phyloP scores from a whole-genome alignment of 371 early-diverging fungal species.

The Lichtheimia hyalospora region DNA sequence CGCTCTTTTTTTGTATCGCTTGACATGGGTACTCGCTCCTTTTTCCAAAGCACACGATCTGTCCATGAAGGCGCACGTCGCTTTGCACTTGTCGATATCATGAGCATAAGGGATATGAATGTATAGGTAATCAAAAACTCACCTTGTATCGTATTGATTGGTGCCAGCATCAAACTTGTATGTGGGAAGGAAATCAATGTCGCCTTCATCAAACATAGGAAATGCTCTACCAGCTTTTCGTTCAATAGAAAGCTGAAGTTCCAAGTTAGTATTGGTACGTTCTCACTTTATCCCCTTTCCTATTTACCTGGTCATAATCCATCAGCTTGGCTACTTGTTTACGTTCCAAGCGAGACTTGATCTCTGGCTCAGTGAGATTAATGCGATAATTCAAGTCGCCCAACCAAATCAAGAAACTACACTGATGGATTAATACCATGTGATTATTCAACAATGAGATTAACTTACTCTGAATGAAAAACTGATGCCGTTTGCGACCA shows the following conservation, averaged over 20 bases:
- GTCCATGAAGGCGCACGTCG: conserved; percentile 90
- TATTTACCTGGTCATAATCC: conserved; percentile 71
- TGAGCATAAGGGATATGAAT: too few relatives aligned
- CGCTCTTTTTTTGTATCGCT: conserved; percentile 14
- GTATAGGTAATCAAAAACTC: not conserved
- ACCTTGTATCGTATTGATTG: conserved; percentile 82
- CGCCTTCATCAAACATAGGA: conserved; percentile 79
- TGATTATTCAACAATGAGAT: not conserved
- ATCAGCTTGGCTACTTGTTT: conserved; percentile 53
- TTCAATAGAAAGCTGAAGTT: conserved; percentile 35
- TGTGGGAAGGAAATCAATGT: conserved; percentile 83
- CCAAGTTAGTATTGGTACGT: too few relatives aligned
- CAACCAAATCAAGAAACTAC: conserved; percentile 85
- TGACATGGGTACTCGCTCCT: conserved; percentile 21
- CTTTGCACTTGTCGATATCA: conserved; percentile 62
- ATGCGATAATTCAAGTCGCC: conserved; percentile 96
- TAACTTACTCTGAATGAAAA: conserved; percentile 69
- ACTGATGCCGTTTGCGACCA: conserved; percentile 51
- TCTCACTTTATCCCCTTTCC: too few relatives aligned
- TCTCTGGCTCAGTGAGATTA: conserved; percentile 57
- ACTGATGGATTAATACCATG: not conserved
- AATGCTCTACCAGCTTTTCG: conserved; percentile 62
- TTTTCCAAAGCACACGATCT: conserved; percentile 90
- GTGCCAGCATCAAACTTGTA: conserved; percentile 93
- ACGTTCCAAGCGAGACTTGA: conserved; percentile 55